Evolutionary conservation across 176 grass and related monocot genomes (phyloP), one percentile per base, ranked within the genome.

Genomic region (Triticum monococcum): DNA sequence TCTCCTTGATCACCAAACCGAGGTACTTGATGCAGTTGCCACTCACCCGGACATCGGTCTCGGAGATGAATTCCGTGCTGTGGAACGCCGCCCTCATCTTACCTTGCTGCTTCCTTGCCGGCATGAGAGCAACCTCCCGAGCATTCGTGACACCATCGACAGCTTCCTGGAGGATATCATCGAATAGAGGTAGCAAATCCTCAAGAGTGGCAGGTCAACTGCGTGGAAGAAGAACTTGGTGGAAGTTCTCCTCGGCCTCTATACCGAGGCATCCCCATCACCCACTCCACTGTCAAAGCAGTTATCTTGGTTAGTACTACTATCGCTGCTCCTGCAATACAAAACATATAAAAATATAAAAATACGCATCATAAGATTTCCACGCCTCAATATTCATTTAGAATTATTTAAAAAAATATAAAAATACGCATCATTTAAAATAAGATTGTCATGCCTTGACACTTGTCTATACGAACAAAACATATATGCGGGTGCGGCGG

Each of bases 31-130:
- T 26, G 23, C 9, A 25, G 24, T 4, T 64, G 4, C 83, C 20
- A 3, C 45, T 54, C 20, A 11, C 57, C 30, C 23, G 33, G 22
- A 91, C 18, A 2, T 86, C 35, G 1, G 17, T 13, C 66, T 87
- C 80, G 1, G 25, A 41, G 36, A 84, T 65, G 35, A 31, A 64
- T 1, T 75, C 5, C 16, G 78, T 28, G 24, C 5, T 50, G 1
- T 13, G 73, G 9, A 76, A 60, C 7, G 80, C 64, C 25, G 13
- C 62, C 67, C 83, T 86, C 2, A 83, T 59, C 59, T 90, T 78
- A 0, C 41, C 78, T 63, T 82, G 83, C 7, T 56, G 14, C 63
- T 46, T 18, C 60, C 4, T 52, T 40, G 68, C 79, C 16, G 65
- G 80, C 45, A 82, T 82, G 64, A 32, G 10, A 28, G 64, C 2